Evolutionary conservation across 1,284 basidiomycete genomes (phyloP).

Genomic region (Leucoagaricus sp.): DNA sequence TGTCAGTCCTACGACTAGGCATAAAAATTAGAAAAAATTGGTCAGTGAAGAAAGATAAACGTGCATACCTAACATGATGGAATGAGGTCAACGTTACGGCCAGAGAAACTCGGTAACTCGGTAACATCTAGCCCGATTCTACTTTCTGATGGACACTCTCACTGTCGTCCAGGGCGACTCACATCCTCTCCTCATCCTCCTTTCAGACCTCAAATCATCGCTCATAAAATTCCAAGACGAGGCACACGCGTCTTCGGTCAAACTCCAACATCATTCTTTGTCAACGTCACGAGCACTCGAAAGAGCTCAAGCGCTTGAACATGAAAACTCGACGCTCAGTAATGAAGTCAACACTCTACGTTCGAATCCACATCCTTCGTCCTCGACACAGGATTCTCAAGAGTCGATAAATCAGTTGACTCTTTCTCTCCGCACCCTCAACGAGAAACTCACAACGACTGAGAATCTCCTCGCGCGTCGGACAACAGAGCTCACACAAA

Average conservation of each 20-base stretch:
- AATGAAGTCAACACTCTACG: constrained; percentile 56
- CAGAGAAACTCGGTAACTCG: background rate
- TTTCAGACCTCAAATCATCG: constrained; percentile 12
- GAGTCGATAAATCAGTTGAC: constrained; percentile 55
- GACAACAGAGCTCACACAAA: constrained; percentile 47
- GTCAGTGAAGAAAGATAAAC: background rate
- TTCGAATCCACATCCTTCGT: constrained; percentile 46
- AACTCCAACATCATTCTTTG: constrained; percentile 62
- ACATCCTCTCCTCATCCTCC: constrained; percentile 16
- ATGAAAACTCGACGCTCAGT: constrained; percentile 55
- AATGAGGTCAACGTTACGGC: no score
- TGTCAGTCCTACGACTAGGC: constrained; percentile 88
- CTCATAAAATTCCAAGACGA: constrained; percentile 40
- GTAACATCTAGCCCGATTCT: background rate
- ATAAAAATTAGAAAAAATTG: background rate
- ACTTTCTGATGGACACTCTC: background rate
- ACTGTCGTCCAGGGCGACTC: constrained; percentile 1
- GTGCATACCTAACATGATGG: constrained; percentile 12
- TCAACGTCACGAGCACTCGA: constrained; percentile 52
- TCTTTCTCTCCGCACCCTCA: constrained; percentile 64
- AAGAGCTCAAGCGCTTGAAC: constrained; percentile 47
- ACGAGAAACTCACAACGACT: constrained; percentile 61
- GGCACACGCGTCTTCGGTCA: constrained; percentile 61
- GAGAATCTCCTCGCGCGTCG: constrained; percentile 54
- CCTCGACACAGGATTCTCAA: constrained; percentile 42